Base-by-base conservation (phyloP, 2,329 filamentous ascomycete genomes). In the Beauveria medogensis region DNA sequence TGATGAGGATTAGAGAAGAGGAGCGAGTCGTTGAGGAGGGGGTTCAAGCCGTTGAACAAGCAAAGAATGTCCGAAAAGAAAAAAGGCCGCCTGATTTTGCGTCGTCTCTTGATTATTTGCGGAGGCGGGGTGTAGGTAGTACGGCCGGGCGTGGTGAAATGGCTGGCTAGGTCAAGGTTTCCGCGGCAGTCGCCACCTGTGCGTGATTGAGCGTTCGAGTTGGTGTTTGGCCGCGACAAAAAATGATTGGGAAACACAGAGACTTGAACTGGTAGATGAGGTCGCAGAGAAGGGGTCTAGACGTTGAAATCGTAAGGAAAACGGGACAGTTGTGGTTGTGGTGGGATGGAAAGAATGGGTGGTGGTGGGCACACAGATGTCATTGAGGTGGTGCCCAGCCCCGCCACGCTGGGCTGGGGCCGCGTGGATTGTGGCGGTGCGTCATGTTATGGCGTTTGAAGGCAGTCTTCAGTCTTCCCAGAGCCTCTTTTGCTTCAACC, bases 401-500 rank as follows among this genome's bases (percentile, higher is more conserved):
- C 56, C 56, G 48, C 56, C 47, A 43, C 26, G n/a, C 55, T 57
- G 55, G 44, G 46, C 55, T 40, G 22, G 41, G 34, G 59, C 66
- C 64, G 66, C 65, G 66, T 63, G 65, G 66, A 48, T 63, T 65
- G 64, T 67, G 66, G 66, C 66, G 64, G 65, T 67, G 66, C 66
- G 61, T 44, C 41, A 48, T 34, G 30, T 34, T 34, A 34, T 34
- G 4, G 12, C 30, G 9, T 34, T 4, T 34, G 30, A 34, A 34
- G 28, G 24, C 24, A 24, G 4, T 24, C 24, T 24, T 10, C 10
- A 34, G 10, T 34, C 30, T 34, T 34, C 10, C 10, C 30, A 34
- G 30, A 34, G 30, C 30, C 10, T 34, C 30, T 34, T 34, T 34
- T 5, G 30, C 12, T 34, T 14, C 3, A 5, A 34, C 10, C 34